Base-by-base conservation (phyloP, 805 yeast genomes). In the Candida awuae region DNA sequence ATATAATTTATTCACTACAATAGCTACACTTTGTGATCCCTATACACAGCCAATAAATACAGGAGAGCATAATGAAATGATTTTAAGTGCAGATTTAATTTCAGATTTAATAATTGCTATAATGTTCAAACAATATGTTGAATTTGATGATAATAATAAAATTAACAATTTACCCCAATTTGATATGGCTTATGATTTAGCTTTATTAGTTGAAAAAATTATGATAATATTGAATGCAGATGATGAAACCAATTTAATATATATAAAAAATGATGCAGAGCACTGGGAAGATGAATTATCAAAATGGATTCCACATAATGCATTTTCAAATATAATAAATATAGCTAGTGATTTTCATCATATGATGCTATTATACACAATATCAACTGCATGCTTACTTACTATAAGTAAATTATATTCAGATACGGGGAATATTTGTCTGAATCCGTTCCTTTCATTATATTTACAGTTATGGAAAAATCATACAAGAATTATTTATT, bases 1-100 rank as follows among this genome's bases (percentile, higher is more conserved):
- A 10, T 42, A 53, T 47, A 46, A 38, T 15, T 32, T 58, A 8
- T 58, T 58, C 35, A 36, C 50, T 6, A 46, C 59, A 1, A 37
- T 72, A 3, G 55, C 70, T 2, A 51, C 64, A 0, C 46, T 74
- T 34, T 63, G 66, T 7, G 88, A 82, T 53, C 85, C 87, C 3
- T 63, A 70, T 48, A 77, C 87, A 1, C 85, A 80, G 48, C 87
- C 92, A 0, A 68, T 70, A 20, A 83, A 79, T 29, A 68, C 67
- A 18, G 81, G 78, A 21, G 53, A 58, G 1, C 55, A 64, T 28
- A 61, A 75, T 40, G 56, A 61, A 10, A 59, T 65, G 38, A 61
- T 77, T 2, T 61, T 78, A 14, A 78, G 85, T 8, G 54, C 79
- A 6, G 77, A 76, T 44, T 53, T 68, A n/a, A 50, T 78, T 10